Evolutionary conservation across 2,329 filamentous ascomycete genomes (phyloP).

Genomic region (Ophiostoma sp.): DNA sequence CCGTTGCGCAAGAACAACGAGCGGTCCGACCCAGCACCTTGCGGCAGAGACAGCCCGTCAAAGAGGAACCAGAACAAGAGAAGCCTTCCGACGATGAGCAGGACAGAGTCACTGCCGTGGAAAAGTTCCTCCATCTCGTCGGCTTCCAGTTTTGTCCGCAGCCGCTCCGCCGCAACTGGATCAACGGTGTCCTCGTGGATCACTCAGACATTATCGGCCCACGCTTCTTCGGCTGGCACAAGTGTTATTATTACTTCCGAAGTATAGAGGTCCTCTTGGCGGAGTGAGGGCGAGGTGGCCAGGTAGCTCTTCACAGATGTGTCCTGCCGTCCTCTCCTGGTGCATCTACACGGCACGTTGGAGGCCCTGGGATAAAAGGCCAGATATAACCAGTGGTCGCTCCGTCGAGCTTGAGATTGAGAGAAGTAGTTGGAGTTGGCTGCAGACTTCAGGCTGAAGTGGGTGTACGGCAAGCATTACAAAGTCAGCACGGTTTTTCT

Average conservation of each 20-base stretch:
- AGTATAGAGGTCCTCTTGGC: not conserved
- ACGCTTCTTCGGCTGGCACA: constrained; percentile 6
- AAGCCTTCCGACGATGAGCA: not conserved
- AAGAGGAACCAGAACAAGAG: not conserved
- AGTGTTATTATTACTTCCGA: not conserved
- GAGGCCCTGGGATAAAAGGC: no score
- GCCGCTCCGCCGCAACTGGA: constrained; percentile 7
- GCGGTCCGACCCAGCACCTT: constrained; percentile 6
- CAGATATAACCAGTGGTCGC: no score
- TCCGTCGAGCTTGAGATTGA: no score
- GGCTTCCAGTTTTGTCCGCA: constrained; percentile 9
- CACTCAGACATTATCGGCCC: constrained; percentile 7
- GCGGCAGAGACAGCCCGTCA: constrained; percentile 3
- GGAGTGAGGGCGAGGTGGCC: not conserved
- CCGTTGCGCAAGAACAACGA: not conserved
- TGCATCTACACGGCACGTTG: no score
- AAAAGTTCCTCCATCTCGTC: constrained; percentile 4
- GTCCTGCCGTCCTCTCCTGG: no score
- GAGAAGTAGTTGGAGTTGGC: not conserved
- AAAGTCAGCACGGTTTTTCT: not conserved
- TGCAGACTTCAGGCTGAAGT: not conserved
- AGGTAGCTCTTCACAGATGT: not conserved
- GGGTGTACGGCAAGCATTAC: no score
- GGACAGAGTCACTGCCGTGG: not conserved
- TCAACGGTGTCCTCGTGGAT: constrained; percentile 7